Conservation (phyloP, 805 yeast genomes). For the Suhomyces tanzawaensis region DNA sequence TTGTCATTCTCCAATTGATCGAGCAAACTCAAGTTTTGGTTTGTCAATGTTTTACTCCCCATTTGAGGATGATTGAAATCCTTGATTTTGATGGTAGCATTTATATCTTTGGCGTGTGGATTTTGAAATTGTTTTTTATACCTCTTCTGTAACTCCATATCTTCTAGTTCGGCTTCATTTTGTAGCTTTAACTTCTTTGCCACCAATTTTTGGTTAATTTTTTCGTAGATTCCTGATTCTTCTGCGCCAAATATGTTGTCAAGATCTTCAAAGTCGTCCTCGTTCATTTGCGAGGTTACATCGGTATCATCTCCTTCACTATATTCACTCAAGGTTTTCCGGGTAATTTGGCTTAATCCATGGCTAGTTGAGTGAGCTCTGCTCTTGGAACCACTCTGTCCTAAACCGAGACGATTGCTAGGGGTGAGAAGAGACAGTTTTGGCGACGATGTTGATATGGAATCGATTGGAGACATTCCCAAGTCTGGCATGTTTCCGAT, state of each 20-base stretch:
- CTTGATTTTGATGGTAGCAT: conserved; percentile 28
- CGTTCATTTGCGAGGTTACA: conserved; percentile 36
- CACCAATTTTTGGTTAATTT: conserved; percentile 24
- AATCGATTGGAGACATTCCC: conserved; percentile 18
- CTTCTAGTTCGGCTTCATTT: conserved; percentile 35
- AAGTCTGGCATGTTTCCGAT: conserved; percentile 1
- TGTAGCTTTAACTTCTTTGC: conserved; percentile 24
- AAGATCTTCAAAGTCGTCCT: conserved; percentile 36
- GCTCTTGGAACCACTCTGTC: not conserved
- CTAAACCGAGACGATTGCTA: not conserved
- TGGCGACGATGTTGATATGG: conserved; percentile 26
- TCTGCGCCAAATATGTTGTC: conserved; percentile 39
- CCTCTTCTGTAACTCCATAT: conserved; percentile 23
- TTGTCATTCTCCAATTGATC: conserved; percentile 32
- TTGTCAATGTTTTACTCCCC: conserved; percentile 4
- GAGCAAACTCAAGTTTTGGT: conserved; percentile 11
- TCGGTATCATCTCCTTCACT: conserved; percentile 41
- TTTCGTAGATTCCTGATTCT: conserved; percentile 33
- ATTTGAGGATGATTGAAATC: conserved; percentile 19
- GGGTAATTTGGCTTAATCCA: conserved; percentile 10
- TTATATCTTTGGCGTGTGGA: conserved; percentile 16
- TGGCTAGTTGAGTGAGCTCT: not conserved
- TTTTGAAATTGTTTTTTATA: conserved; percentile 11
- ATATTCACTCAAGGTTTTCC: conserved; percentile 33
- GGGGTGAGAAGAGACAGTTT: conserved; percentile 13